Evolutionary conservation across 208 protist genomes (phyloP).

Genomic region (Histomonas meleagridis): DNA sequence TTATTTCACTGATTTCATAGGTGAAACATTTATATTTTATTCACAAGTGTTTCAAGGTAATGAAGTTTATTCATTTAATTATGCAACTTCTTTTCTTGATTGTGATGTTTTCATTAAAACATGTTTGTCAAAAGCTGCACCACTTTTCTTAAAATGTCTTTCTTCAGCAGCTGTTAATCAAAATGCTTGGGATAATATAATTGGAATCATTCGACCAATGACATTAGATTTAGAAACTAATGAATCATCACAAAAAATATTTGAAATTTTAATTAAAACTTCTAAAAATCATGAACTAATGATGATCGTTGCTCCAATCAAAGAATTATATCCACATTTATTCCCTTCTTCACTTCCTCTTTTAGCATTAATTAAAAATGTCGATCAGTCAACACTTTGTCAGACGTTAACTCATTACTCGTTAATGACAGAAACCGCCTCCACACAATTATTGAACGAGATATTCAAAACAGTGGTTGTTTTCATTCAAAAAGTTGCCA

Average conservation of each 20-base stretch:
- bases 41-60: background rate
- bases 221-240: background rate
- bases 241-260: background rate
- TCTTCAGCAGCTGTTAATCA: background rate
- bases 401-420: background rate
- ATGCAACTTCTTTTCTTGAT: background rate
- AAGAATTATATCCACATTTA: background rate
- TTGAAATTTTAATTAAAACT: background rate
- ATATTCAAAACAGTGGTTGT: background rate
- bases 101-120: background rate
- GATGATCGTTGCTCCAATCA: background rate
- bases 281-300: background rate
- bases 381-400: background rate
- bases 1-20: background rate
- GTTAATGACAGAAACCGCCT: background rate
- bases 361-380: background rate
- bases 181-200: background rate
- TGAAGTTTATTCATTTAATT: background rate
- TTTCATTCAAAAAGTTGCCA: background rate
- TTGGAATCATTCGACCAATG: background rate
- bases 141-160: background rate
- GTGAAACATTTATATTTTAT: background rate
- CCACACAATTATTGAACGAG: background rate
- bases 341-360: background rate
- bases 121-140: background rate